Evolutionary conservation across 805 yeast species (phyloP).

Genomic region (Candida incommunis): DNA sequence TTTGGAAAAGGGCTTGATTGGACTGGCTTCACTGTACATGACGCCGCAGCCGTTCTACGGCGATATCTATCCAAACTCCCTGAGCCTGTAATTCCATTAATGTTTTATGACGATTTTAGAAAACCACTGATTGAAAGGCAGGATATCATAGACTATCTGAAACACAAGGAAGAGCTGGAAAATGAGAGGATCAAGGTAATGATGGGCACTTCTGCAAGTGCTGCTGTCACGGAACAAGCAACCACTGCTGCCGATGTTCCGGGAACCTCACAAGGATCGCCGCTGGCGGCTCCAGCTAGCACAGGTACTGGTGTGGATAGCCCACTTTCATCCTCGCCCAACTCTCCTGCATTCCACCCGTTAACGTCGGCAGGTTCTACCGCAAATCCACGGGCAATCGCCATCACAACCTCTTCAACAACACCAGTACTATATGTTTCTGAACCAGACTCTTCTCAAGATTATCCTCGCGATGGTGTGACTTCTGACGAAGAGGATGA

Average conservation of each 20-base stretch:
- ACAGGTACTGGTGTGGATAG: neutral
- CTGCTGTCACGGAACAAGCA: neutral
- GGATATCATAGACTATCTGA: slow-evolving; percentile 50
- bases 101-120: slow-evolving; percentile 63
- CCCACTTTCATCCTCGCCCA: neutral
- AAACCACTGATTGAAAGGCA: slow-evolving; percentile 52
- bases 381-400: neutral
- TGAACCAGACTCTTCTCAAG: neutral
- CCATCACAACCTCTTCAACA: neutral
- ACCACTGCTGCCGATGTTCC: neutral
- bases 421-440: neutral
- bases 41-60: slow-evolving; percentile 83
- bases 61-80: slow-evolving; percentile 78
- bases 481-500: neutral
- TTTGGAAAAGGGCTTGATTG: slow-evolving; percentile 80
- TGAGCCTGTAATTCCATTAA: slow-evolving; percentile 80
- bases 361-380: neutral
- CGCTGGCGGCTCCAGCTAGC: neutral
- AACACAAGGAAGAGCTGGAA: slow-evolving; percentile 29
- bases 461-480: neutral
- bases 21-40: slow-evolving; percentile 94
- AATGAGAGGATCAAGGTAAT: neutral
- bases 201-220: slow-evolving; percentile 2
- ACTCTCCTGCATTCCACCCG: neutral
- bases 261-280: neutral